These are phyloP conservation scores for Lippia alba DNA, from an alignment of 305 asterid genomes.

Conservation along the genomic window DNA sequence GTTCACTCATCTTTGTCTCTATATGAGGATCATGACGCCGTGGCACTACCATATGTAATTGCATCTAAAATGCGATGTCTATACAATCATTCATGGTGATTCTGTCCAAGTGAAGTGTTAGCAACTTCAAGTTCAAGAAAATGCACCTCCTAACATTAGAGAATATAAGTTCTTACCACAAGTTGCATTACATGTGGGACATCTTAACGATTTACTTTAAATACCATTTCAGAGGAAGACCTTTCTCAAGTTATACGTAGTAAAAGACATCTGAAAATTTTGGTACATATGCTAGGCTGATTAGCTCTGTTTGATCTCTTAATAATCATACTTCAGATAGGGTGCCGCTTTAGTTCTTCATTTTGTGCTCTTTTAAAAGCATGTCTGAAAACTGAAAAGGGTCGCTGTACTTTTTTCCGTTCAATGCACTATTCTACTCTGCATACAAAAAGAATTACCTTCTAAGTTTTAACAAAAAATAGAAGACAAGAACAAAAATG, in stretches of 20 bases:
- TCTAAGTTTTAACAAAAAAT: too few relatives aligned
- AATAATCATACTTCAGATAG: too few relatives aligned
- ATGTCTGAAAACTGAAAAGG: conserved; percentile 4
- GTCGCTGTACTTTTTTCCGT: neutral
- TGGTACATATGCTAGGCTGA: neutral
- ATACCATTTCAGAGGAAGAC: neutral
- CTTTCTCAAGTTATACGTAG: neutral
- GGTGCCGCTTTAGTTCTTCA: too few relatives aligned
- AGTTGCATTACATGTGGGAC: neutral
- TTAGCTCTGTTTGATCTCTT: conserved; percentile 3
- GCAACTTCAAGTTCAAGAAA: conserved; percentile 11
- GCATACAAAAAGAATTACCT: neutral
- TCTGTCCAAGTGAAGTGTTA: conserved; percentile 3
- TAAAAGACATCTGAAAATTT: neutral
- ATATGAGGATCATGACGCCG: neutral
- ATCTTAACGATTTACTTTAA: neutral
- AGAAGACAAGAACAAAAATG: neutral
- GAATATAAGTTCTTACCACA: neutral
- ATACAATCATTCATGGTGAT: neutral
- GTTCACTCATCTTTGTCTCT: neutral
- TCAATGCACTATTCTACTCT: neutral
- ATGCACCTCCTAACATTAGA: too few relatives aligned
- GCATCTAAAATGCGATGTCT: too few relatives aligned
- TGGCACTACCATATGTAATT: neutral
- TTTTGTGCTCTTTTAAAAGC: conserved; percentile 9